These are phyloP conservation scores for Neoscytalidium dimidiatum DNA, from an alignment of 2,329 filamentous ascomycete species.

Conservation along the genomic window DNA sequence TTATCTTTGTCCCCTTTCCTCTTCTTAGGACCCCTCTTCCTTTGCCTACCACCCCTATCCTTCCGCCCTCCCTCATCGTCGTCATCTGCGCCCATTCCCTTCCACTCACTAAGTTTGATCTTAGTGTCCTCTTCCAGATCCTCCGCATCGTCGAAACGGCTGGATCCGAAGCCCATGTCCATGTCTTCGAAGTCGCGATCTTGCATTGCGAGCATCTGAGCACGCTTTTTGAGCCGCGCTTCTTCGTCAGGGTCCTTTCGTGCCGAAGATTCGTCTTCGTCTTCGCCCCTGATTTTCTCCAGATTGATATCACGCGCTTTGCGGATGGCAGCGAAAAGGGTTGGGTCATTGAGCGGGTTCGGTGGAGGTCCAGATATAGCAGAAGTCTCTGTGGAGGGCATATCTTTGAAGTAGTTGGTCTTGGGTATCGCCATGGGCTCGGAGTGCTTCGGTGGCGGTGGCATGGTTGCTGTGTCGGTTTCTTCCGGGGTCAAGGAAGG, in stretches of 20 bases:
- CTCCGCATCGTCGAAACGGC: constrained; percentile 83
- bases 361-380: constrained; percentile 26
- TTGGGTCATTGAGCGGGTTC: constrained; percentile 35
- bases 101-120: constrained; percentile 69
- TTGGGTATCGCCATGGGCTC: constrained; percentile 1
- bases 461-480: constrained; percentile 19
- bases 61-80: constrained; percentile 52
- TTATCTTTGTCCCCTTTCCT: constrained; percentile 78
- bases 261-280: constrained; percentile 46
- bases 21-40: constrained; percentile 74
- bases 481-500: not conserved
- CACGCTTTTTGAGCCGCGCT: constrained; percentile 63
- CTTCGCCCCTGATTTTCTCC: constrained; percentile 39
- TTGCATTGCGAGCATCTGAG: constrained; percentile 68
- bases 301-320: constrained; percentile 74
- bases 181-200: constrained; percentile 87
- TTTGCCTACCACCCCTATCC: constrained; percentile 61
- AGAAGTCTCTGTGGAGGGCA: constrained; percentile 26
- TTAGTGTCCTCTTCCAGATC: constrained; percentile 67
- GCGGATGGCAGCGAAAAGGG: constrained; percentile 75
- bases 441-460: constrained; percentile 9
- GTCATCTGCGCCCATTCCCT: constrained; percentile 53
- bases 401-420: constrained; percentile 20
- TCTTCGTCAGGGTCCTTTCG: constrained; percentile 57
- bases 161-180: constrained; percentile 92